Evolutionary conservation across 768 basidiomycete genomes (phyloP), one percentile per base, ranked within the genome.

Genomic region (Termitomyces sp.): DNA sequence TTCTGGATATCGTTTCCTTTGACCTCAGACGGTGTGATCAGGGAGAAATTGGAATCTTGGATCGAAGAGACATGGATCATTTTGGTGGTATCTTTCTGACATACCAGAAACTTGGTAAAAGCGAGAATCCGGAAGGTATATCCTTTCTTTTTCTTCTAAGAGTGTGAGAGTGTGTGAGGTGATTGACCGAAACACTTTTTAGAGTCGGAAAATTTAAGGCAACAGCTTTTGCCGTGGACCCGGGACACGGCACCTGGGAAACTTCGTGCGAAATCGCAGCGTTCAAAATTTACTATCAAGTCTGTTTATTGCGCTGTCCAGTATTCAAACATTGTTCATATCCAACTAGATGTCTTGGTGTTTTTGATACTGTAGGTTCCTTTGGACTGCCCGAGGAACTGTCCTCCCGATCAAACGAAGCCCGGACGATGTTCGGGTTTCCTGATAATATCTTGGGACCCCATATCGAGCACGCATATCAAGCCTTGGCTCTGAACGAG

Each of bases 291-390:
- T 66, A 78, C 81, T 4, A 66, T 90, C 58, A 88, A 87, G 88
- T 89, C 51, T 51, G 76, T 58, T 10, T 23, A 6, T 22, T 35
- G 13, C 27, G 16, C 52, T 44, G 13, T 36, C 20, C 11, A 2
- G 11, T 41, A 25, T 41, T n/a, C n/a, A n/a, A 13, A 53, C 22
- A 41, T 50, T 35, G 18, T 47, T 59, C 27, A 41, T 15, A 44
- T 25, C 50, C 25, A 23, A 56, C 31, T 58, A 86, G 83, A 66
- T 86, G 85, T 58, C 60, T 90, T 50, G 88, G 88, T 2, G 86
- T 90, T 18, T 90, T 85, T 62, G 88, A 90, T 61, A 90, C 88
- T 5, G 88, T 89, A n/a, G 86, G 86, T 13, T 78, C 86, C 11
- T 65, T 88, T 27, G 87, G 87, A 10, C 67, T 90, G 15, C 88